phyloP scores from a whole-genome alignment of 768 basidiomycete species.

The Hygrocybe coccinea region DNA sequence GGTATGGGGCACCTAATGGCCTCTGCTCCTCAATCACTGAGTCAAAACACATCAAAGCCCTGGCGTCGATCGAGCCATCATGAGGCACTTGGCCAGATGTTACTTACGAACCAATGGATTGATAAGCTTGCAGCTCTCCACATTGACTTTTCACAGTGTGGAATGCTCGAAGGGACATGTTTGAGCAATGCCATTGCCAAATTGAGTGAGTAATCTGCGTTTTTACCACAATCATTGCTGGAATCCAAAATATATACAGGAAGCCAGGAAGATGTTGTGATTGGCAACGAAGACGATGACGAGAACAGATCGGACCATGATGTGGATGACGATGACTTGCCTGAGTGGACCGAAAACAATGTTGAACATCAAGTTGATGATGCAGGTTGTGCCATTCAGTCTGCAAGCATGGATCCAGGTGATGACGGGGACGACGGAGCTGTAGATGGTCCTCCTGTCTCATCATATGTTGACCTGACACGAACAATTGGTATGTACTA shows the following conservation, averaged over 20 bases:
- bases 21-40: constrained; percentile 33
- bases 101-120: constrained; percentile 28
- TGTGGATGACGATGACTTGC: neutral
- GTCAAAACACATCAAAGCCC: constrained; percentile 30
- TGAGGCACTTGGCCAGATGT: constrained; percentile 35
- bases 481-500: neutral
- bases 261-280: neutral
- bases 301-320: neutral
- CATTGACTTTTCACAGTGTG: constrained; percentile 13
- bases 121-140: constrained; percentile 26
- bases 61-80: constrained; percentile 30
- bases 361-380: neutral
- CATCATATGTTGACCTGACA: constrained; percentile 3
- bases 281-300: neutral
- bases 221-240: neutral
- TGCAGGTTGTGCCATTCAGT: neutral
- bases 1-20: constrained; percentile 27
- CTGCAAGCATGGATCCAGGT: neutral
- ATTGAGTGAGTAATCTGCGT: neutral
- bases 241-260: neutral
- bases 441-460: neutral
- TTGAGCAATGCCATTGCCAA: neutral
- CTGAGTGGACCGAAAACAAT: neutral
- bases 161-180: constrained; percentile 14
- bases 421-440: constrained; percentile 4